A percentile compares a stretch with the other conserved stretches of the same genome.
Conservation (phyloP, 345 rosid species). For the Trapa incisa region DNA sequence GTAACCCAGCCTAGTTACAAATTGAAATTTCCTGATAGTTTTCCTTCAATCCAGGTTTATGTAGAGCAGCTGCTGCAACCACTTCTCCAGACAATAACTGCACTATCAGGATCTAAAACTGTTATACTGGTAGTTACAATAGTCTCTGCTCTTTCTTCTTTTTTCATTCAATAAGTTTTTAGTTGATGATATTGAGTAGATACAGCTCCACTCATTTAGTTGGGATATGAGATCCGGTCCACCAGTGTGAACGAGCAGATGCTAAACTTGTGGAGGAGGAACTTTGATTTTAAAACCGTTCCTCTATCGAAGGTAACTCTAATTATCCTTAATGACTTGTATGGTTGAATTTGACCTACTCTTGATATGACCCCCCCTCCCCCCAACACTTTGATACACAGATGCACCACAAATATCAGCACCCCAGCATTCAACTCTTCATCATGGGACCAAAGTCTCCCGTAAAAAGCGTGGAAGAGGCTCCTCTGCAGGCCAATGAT, state of each 20-base stretch:
- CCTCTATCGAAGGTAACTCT: constrained; percentile 52
- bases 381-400: constrained; percentile 12
- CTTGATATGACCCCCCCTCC: no score
- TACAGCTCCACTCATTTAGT: constrained; percentile 25
- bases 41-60: constrained; percentile 42
- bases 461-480: constrained; percentile 16
- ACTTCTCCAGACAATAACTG: constrained; percentile 50
- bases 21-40: neutral
- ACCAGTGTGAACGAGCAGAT: constrained; percentile 74
- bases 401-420: constrained; percentile 81
- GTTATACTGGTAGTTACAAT: constrained; percentile 42
- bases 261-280: constrained; percentile 68
- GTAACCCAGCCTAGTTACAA: neutral
- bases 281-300: constrained; percentile 65
- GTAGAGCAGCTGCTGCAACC: constrained; percentile 90
- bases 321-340: neutral
- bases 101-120: constrained; percentile 77
- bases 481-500: constrained; percentile 7
- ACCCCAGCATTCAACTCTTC: constrained; percentile 80
- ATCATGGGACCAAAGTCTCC: constrained; percentile 46
- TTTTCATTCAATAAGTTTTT: neutral
- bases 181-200: neutral
- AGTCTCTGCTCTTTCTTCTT: neutral
- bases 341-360: neutral
- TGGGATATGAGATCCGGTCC: constrained; percentile 90